Evolutionary conservation across 129 eudicot species (phyloP), one percentile per base, ranked within the genome.

Genomic region (Ambrosia trifida): DNA sequence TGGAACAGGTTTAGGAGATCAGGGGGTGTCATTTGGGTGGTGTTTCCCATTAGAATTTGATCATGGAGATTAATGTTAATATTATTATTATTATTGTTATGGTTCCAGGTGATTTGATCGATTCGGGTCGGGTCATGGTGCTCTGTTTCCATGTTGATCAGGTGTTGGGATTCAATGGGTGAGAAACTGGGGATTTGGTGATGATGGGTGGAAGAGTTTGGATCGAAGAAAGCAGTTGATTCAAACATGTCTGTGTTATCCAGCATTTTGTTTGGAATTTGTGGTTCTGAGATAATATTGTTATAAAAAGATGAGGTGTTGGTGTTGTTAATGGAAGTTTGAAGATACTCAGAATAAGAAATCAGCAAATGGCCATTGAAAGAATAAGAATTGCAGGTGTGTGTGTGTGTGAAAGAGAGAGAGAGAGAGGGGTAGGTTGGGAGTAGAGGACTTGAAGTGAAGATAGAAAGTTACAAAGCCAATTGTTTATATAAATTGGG

Each of bases 1-100:
- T 88, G 85, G 14, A 88, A 79, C 53, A 92, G 81, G 68, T 85
- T 83, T 58, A 89, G 91, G 6, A 89, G 84, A 67, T 91, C 95
- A 4, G 85, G 87, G 18, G 89, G 76, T 63, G 82, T 20, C 7
- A 40, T 10, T 69, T 12, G 66, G 31, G 36, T 30, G 9, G 17
- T 46, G 20, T 56, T 66, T 11, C n/a, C 77, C 49, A 62, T 50
- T 11, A 63, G 53, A 46, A 74, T 38, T 13, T 67, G 69, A 36
- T 72, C 61, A 61, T 68, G 72, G 33, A 38, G 73, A 33, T 72
- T 40, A 3, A 2, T 40, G 11, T 40, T 40, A 40, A 6, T 72
- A 12, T 47, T 40, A 3, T 2, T 40, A 2, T 40, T 40, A 6
- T 40, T 40, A 2, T 2, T 40, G 11, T 40, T 40, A 12, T 47